Evolutionary conservation across 805 yeast genomes (phyloP).

Genomic region (Metschnikowia baotianmanensis): DNA sequence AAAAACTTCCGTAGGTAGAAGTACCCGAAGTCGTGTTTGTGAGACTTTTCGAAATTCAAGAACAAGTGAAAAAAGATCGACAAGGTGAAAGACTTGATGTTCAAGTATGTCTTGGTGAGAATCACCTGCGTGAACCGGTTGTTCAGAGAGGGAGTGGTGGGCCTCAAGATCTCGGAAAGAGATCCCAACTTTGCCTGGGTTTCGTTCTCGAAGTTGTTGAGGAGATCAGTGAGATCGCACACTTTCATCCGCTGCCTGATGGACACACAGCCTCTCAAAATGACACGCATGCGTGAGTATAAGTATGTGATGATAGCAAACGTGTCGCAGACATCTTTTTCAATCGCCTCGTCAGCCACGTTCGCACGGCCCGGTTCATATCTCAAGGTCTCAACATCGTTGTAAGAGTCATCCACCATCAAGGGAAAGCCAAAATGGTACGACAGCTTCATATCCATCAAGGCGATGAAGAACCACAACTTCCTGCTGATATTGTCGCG

Average conservation of each 20-base stretch:
- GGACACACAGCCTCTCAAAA: slow-evolving; percentile 4
- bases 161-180: slow-evolving; percentile 2
- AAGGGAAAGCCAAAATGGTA: slow-evolving; percentile 34
- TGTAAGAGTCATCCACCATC: slow-evolving; percentile 30
- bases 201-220: slow-evolving; percentile 7
- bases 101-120: slow-evolving; percentile 28
- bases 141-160: slow-evolving; percentile 2
- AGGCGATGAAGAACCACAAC: slow-evolving; percentile 24
- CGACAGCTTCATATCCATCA: slow-evolving; percentile 35
- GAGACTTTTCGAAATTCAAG: slow-evolving; percentile 37
- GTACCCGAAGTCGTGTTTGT: slow-evolving; percentile 28
- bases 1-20: slow-evolving; percentile 33
- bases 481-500: slow-evolving; percentile 15
- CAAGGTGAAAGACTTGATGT: slow-evolving; percentile 26
- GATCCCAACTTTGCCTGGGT: slow-evolving; percentile 8
- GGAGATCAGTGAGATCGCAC: slow-evolving; percentile 29
- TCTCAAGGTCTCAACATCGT: slow-evolving; percentile 31
- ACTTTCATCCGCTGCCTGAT: slow-evolving; percentile 38
- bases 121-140: slow-evolving; percentile 12
- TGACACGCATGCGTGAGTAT: slow-evolving; percentile 1
- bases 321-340: slow-evolving; percentile 27
- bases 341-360: slow-evolving; percentile 34
- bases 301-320: background rate
- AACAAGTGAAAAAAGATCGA: slow-evolving; percentile 35
- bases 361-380: slow-evolving; percentile 36